A percentile compares a stretch with the other conserved stretches of the same genome.
These are phyloP conservation scores for Podila clonocystis DNA, from an alignment of 192 early-diverging fungal species.

Conservation along the genomic window DNA sequence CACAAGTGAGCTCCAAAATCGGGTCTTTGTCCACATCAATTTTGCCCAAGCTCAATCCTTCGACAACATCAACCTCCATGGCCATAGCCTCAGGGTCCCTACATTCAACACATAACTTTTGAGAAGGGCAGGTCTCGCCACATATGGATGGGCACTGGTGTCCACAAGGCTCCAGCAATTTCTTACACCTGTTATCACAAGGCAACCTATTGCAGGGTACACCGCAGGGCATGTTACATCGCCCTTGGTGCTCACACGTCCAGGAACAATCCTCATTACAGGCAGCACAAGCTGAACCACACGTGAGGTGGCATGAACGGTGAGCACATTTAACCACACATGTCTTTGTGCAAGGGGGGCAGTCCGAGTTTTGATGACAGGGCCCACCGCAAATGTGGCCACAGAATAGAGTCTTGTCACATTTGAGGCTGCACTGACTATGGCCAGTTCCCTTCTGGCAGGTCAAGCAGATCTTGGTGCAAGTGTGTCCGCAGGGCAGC, in stretches of 20 bases:
- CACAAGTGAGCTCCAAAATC: slow-evolving; percentile 58
- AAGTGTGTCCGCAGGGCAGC: slow-evolving; percentile 53
- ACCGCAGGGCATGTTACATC: slow-evolving; percentile 62
- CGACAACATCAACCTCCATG: slow-evolving; percentile 38
- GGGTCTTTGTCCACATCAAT: slow-evolving; percentile 55
- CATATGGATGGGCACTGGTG: slow-evolving; percentile 61
- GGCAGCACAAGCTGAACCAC: slow-evolving; percentile 52
- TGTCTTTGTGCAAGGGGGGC: slow-evolving; percentile 53
- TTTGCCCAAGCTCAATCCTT: slow-evolving; percentile 46
- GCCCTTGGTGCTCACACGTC: slow-evolving; percentile 61
- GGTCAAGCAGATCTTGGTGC: slow-evolving; percentile 42
- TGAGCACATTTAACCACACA: slow-evolving; percentile 60
- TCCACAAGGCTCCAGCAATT: slow-evolving; percentile 53
- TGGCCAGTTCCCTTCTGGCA: slow-evolving; percentile 34
- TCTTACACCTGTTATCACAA: slow-evolving; percentile 60
- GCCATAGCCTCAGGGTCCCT: slow-evolving; percentile 26
- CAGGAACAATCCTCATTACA: slow-evolving; percentile 61
- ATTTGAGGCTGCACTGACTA: slow-evolving; percentile 52
- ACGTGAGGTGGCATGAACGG: slow-evolving; percentile 41
- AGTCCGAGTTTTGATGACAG: slow-evolving; percentile 32
- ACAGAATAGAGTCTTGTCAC: slow-evolving; percentile 41
- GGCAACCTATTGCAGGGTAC: slow-evolving; percentile 66
- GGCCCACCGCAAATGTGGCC: slow-evolving; percentile 24
- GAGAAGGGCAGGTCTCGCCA: slow-evolving; percentile 50
- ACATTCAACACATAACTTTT: slow-evolving; percentile 47